A percentile compares a stretch with the other conserved stretches of the same genome.
Conservation (phyloP, 106 monocot genomes). For the Phalaenopsis aphrodite region DNA sequence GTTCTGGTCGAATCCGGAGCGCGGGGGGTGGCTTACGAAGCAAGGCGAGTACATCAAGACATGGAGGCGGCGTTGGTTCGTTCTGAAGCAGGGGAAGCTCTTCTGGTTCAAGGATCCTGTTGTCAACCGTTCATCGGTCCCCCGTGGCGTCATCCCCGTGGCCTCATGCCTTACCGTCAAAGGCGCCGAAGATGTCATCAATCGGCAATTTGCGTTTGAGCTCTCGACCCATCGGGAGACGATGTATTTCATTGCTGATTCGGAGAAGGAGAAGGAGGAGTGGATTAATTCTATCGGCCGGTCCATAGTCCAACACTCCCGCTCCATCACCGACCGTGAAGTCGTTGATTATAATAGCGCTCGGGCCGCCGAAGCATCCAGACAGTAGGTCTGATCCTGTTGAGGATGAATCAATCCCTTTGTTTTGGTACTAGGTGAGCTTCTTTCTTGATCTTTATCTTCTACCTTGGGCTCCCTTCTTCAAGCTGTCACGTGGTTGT, state of each 20-base stretch:
- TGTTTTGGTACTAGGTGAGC: constrained; percentile 3
- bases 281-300: constrained; percentile 69
- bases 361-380: not conserved
- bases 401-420: not conserved
- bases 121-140: constrained; percentile 40
- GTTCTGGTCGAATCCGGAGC: constrained; percentile 51
- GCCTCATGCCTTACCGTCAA: constrained; percentile 53
- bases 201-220: constrained; percentile 52
- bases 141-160: constrained; percentile 52
- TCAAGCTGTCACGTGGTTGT: not conserved
- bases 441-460: not conserved
- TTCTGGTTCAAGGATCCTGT: constrained; percentile 58
- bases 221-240: constrained; percentile 40
- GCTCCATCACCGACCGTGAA: constrained; percentile 50
- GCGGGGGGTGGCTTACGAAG: constrained; percentile 50
- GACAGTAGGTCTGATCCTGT: not conserved
- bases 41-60: constrained; percentile 71
- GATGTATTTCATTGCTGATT: constrained; percentile 69
- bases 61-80: constrained; percentile 63
- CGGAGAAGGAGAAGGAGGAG: constrained; percentile 73
- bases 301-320: constrained; percentile 61
- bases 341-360: constrained; percentile 52
- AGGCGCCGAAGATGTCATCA: constrained; percentile 60
- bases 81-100: constrained; percentile 60
- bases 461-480: not conserved